Percentiles rank a stretch among this genome's conserved stretches.
Evolutionary conservation across 2,329 filamentous ascomycete genomes (phyloP).

Genomic region (Exophiala viscosa): DNA sequence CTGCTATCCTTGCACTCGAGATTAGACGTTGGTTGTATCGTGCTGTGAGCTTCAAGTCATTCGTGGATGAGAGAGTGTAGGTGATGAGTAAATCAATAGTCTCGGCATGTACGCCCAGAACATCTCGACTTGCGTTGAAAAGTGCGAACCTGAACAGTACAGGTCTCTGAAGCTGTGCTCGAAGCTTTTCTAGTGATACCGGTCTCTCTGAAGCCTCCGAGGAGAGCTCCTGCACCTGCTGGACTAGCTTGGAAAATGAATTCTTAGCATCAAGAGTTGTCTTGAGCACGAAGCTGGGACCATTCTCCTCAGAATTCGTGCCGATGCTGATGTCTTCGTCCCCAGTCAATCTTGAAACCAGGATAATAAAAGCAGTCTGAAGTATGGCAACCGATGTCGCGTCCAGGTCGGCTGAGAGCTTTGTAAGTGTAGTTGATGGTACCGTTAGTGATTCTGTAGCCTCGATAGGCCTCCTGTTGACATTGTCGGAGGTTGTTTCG

Average conservation of each 20-base stretch:
- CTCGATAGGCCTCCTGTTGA: conserved; percentile 37
- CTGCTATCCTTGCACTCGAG: conserved; percentile 43
- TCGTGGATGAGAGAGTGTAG: conserved; percentile 31
- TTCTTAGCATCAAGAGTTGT: conserved; percentile 40
- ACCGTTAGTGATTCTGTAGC: conserved; percentile 42
- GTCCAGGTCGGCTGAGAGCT: conserved; percentile 39
- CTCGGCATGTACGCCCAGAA: conserved; percentile 40
- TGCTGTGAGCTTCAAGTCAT: conserved; percentile 36
- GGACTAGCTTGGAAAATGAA: conserved; percentile 39
- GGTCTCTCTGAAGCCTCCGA: conserved; percentile 14
- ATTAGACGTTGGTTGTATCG: conserved; percentile 47
- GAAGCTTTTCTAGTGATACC: conserved; percentile 18
- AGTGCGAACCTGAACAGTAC: conserved; percentile 47
- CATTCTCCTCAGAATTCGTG: conserved; percentile 42
- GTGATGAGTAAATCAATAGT: conserved; percentile 42
- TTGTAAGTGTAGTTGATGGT: conserved; percentile 33
- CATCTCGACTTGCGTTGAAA: conserved; percentile 41
- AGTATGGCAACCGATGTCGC: conserved; percentile 40
- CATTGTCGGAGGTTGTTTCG: conserved; percentile 34
- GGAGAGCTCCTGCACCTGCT: conserved; percentile 35
- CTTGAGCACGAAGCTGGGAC: conserved; percentile 45
- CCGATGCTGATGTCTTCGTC: conserved; percentile 49
- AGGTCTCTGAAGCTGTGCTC: conserved; percentile 29
- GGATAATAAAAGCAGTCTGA: conserved; percentile 42
- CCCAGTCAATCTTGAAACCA: conserved; percentile 46